Evolutionary conservation across 176 grass and related monocot genomes (phyloP), one percentile per base, ranked within the genome.

Genomic region (Zizania latifolia): DNA sequence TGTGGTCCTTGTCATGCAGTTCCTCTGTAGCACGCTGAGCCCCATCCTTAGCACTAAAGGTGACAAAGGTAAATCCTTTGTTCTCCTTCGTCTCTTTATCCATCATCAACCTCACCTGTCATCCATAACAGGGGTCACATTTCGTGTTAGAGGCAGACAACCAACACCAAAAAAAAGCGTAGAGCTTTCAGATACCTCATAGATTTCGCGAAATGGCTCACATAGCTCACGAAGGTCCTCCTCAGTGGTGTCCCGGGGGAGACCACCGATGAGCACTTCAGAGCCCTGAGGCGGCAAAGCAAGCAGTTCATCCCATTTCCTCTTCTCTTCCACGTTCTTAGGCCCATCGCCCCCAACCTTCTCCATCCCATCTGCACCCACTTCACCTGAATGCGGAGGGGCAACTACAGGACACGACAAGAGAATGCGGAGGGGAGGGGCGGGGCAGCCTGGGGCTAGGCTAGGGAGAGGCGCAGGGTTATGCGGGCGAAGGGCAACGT

Each of bases 51-150:
- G 72, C 79, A 0, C 33, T 80, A 64, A 90, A 99, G 1, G 80
- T 94, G 37, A 99, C 83, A 45, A 99, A 99, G 41, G 95, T 92
- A 26, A 92, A 94, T 50, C 95, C 92, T 64, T 99, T 99, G 86
- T 70, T 92, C 83, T 99, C 95, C 68, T 86, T 90, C 3, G 89
- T 88, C 24, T 99, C 92, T 69, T 89, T 99, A 39, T 99, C 95
- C 74, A 94, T 99, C 58, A 89, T 91, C 75, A 94, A 21, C 82
- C 95, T 85, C 69, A 90, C 89, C 95, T 99, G 65, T 58, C 35
- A 88, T 46, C 17, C 22, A 90, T 72, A 13, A 24, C 3, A 19
- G 64, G 29, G 19, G 16, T 53, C 22, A n/a, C 21, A 51, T 0
- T 45, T 1, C 5, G 1, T 28, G 41, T 54, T 28, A 69, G 53